Percentiles rank a stretch among this genome's conserved stretches.
Conservation (phyloP, 441 rosid species). For the Viola pubescens region DNA sequence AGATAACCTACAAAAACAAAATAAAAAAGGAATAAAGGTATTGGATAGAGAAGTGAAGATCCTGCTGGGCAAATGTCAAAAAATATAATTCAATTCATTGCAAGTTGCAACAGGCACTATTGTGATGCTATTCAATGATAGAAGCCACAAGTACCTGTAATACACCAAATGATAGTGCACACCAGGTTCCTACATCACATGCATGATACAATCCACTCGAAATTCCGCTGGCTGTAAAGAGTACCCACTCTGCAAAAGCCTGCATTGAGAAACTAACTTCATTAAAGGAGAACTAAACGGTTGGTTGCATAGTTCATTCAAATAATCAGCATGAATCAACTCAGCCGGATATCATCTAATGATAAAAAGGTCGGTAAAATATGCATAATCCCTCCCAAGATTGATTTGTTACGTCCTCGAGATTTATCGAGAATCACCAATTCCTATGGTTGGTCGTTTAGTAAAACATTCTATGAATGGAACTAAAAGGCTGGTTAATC, state of each 20-base stretch:
- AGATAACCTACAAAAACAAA: not conserved
- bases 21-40: not conserved
- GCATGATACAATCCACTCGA: constrained; percentile 95
- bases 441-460: not conserved
- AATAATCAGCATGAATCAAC: constrained; percentile 2
- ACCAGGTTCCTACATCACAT: constrained; percentile 95
- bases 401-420: not conserved
- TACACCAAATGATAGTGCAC: constrained; percentile 61
- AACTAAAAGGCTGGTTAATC: constrained; percentile 1
- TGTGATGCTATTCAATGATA: too few relatives aligned
- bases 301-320: too few relatives aligned
- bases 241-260: constrained; percentile 97
- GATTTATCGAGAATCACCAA: constrained; percentile 4
- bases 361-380: too few relatives aligned
- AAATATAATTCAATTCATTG: not conserved
- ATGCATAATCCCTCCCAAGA: too few relatives aligned
- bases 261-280: constrained; percentile 23
- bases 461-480: not conserved
- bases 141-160: constrained; percentile 52
- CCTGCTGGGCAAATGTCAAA: not conserved
- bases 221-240: constrained; percentile 85
- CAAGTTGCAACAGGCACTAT: too few relatives aligned
- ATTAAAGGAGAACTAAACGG: too few relatives aligned
- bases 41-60: too few relatives aligned
- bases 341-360: not conserved